phyloP scores from a whole-genome alignment of 176 grass and related monocot species.

The Pontederia crassipes region DNA sequence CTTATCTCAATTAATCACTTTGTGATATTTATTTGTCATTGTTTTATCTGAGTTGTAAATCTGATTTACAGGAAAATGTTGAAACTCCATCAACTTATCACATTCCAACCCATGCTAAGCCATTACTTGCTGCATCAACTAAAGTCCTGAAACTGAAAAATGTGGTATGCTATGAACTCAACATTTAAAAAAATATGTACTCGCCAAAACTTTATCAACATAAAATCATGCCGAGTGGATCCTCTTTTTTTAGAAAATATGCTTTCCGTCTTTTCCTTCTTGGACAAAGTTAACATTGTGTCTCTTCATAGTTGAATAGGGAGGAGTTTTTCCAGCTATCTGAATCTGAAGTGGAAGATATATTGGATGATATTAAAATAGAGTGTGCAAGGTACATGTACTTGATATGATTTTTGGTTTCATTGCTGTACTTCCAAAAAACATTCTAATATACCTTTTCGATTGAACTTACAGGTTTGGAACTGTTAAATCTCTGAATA shows the following conservation, averaged over 20 bases:
- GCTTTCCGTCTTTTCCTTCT: slow-evolving; percentile 16
- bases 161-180: slow-evolving; percentile 44
- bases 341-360: slow-evolving; percentile 74
- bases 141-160: slow-evolving; percentile 74
- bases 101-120: slow-evolving; percentile 61
- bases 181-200: neutral
- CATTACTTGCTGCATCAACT: slow-evolving; percentile 55
- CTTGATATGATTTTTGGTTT: slow-evolving; percentile 10
- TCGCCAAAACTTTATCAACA: neutral
- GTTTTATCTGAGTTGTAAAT: slow-evolving; percentile 7
- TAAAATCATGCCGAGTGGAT: neutral
- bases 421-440: slow-evolving; percentile 6
- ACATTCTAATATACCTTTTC: slow-evolving; percentile 4
- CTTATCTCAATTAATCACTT: neutral
- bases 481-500: slow-evolving; percentile 73
- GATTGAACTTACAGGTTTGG: slow-evolving; percentile 72
- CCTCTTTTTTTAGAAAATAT: slow-evolving; percentile 12
- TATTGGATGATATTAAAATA: slow-evolving; percentile 74
- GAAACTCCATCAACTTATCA: slow-evolving; percentile 55
- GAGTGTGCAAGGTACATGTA: slow-evolving; percentile 61
- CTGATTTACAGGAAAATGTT: slow-evolving; percentile 30
- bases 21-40: slow-evolving; percentile 5
- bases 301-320: slow-evolving; percentile 46
- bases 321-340: slow-evolving; percentile 64
- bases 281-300: neutral